Conservation (phyloP, 768 basidiomycete species). For the Lactarius psammicola region DNA sequence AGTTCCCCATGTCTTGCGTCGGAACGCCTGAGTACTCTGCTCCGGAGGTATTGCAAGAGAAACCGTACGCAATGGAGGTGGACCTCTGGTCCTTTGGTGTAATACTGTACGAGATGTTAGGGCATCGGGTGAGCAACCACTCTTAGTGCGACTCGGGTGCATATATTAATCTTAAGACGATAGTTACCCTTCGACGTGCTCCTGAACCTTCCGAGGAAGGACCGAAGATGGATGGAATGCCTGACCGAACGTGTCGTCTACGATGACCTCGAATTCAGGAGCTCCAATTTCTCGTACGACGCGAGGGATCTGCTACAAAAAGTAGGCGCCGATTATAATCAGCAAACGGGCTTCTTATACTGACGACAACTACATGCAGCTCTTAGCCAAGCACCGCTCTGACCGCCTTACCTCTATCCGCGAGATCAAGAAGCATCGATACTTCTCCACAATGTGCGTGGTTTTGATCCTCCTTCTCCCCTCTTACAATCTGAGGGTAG, state of each 20-base stretch:
- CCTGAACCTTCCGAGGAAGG: slow-evolving; percentile 7
- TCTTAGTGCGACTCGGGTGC: no score
- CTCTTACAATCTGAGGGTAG: neutral
- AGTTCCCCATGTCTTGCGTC: neutral
- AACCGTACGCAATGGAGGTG: slow-evolving; percentile 42
- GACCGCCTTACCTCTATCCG: slow-evolving; percentile 7
- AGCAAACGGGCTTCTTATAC: no score
- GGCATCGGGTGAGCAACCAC: neutral
- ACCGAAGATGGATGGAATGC: neutral
- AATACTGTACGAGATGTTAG: slow-evolving; percentile 85
- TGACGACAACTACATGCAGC: neutral
- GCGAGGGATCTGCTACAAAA: slow-evolving; percentile 10
- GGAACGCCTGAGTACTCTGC: slow-evolving; percentile 21
- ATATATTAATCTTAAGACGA: neutral
- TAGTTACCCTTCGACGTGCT: slow-evolving; percentile 10
- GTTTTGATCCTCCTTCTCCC: neutral
- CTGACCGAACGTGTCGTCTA: neutral
- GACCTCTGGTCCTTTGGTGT: slow-evolving; percentile 98
- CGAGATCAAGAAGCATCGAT: slow-evolving; percentile 10
- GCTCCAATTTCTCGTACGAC: slow-evolving; percentile 3
- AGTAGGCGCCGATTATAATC: neutral
- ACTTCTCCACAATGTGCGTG: slow-evolving; percentile 7
- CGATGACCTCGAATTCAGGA: neutral
- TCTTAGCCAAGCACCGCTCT: slow-evolving; percentile 1
- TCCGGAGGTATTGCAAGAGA: slow-evolving; percentile 17